phyloP scores from a whole-genome alignment of 108 stramenopile genomes.

The Nitzschia inconspicua region DNA sequence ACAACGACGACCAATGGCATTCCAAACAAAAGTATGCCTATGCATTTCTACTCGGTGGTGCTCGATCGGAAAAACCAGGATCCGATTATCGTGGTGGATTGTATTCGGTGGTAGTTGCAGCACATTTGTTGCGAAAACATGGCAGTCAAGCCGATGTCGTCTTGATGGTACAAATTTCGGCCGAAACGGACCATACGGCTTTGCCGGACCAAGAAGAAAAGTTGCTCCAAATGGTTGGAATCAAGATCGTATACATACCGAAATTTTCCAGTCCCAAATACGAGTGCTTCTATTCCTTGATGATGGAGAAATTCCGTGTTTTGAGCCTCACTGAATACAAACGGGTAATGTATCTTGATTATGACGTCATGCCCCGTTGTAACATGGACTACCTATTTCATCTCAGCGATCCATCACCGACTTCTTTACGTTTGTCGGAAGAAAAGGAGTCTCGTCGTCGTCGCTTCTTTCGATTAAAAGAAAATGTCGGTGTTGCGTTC shows the following conservation, averaged over 20 bases:
- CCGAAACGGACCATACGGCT: neutral
- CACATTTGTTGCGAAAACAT: constrained; percentile 21
- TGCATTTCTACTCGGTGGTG: constrained; percentile 38
- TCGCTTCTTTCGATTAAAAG: constrained; percentile 25
- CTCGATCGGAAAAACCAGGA: constrained; percentile 1
- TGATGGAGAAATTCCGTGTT: constrained; percentile 55
- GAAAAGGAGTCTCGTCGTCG: too few relatives aligned
- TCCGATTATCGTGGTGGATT: constrained; percentile 24
- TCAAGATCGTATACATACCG: constrained; percentile 17
- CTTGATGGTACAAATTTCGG: constrained; percentile 44
- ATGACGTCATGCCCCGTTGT: constrained; percentile 61
- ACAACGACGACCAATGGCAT: too few relatives aligned
- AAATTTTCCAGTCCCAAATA: constrained; percentile 7
- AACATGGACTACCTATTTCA: constrained; percentile 62
- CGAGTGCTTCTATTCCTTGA: constrained; percentile 33
- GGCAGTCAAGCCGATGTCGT: constrained; percentile 44
- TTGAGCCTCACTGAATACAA: constrained; percentile 57
- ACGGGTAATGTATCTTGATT: constrained; percentile 64
- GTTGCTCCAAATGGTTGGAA: constrained; percentile 15
- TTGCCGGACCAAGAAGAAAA: constrained; percentile 15
- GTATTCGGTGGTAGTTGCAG: constrained; percentile 39
- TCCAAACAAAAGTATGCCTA: constrained; percentile 37
- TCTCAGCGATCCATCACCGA: constrained; percentile 25
- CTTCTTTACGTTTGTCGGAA: neutral
- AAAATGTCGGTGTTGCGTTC: constrained; percentile 39